Base-by-base conservation (phyloP, 2,329 filamentous ascomycete genomes). In the Nemania sp. region DNA sequence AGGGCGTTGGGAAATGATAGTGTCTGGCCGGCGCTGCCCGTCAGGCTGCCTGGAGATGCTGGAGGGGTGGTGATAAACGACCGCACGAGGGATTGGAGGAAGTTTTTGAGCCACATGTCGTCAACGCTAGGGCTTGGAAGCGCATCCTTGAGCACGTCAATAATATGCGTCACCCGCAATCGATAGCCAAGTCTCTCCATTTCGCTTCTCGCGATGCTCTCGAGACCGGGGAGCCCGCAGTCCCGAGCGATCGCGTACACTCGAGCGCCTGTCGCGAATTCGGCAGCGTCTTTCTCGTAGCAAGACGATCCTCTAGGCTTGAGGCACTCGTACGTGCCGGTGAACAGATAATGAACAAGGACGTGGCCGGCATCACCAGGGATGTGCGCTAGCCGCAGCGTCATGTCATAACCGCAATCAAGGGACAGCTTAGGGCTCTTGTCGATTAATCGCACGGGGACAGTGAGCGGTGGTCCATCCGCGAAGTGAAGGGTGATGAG, bases 341-440 rank as follows among this genome's bases (percentile, higher is more conserved):
- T 61, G 15, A 58, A 60, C 28, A 65, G 28, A 49, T 59, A 58
- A 50, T 65, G 56, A 31, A 60, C 55, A 28, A 65, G 39, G 23
- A 63, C 51, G 40, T 65, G 60, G n/a, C 57, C 54, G 44, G 39
- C 34, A 22, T 33, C 33, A 19, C 49, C 23, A 42, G 56, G 26
- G 23, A 64, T 52, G n/a, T 72, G 9, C 9, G n/a, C 8, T 8
- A 60, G n/a, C 24, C 39, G 20, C 37, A 44, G 26, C 19, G 23
- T 46, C 24, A 15, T 46, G 41, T 31, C 14, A 41, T 34, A n/a
- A 19, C n/a, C 12, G 40, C 20, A 49, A 28, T 24, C 6, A 42
- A 26, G 40, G 12, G 33, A 31, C 2, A 56, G 53, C 26, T 33
- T 39, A 17, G 43, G 48, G 42, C 48, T 39, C 31, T 52, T 52